A percentile compares a stretch with the other conserved stretches of the same genome.
phyloP scores from a whole-genome alignment of 495 filamentous ascomycete genomes.

The Pyronema domesticum region DNA sequence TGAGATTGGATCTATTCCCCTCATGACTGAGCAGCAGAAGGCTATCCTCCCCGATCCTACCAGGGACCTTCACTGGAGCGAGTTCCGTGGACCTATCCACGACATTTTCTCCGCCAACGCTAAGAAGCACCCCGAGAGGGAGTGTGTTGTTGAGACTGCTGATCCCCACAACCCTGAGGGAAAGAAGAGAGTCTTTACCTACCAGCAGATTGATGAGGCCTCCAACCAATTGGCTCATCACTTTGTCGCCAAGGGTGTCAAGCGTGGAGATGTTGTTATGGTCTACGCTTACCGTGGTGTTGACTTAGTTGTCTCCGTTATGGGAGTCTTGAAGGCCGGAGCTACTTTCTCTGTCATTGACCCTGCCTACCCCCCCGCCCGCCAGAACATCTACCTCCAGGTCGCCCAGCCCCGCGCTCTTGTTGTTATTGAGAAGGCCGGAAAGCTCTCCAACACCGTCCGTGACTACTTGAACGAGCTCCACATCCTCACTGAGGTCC shows the following conservation, averaged over 20 bases:
- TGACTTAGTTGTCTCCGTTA: slow-evolving; percentile 48
- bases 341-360: slow-evolving; percentile 73
- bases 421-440: slow-evolving; percentile 65
- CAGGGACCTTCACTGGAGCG: slow-evolving; percentile 61
- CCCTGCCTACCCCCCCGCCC: slow-evolving; percentile 68
- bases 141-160: slow-evolving; percentile 72
- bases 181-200: slow-evolving; percentile 52
- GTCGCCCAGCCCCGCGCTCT: slow-evolving; percentile 67
- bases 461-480: slow-evolving; percentile 59
- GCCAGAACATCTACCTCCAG: slow-evolving; percentile 82
- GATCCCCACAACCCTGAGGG: slow-evolving; percentile 35
- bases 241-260: slow-evolving; percentile 51
- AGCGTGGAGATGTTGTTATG: slow-evolving; percentile 82
- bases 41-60: slow-evolving; percentile 55
- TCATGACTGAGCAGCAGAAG: slow-evolving; percentile 32
- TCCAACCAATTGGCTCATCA: slow-evolving; percentile 67
- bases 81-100: slow-evolving; percentile 65
- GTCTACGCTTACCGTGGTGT: slow-evolving; percentile 70
- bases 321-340: slow-evolving; percentile 46
- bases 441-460: slow-evolving; percentile 45
- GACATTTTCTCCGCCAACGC: slow-evolving; percentile 60
- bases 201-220: slow-evolving; percentile 72
- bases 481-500: slow-evolving; percentile 54
- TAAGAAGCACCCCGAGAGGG: slow-evolving; percentile 50
- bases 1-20: slow-evolving; percentile 32